phyloP scores from a whole-genome alignment of 78 protist genomes.

The Dictyostelium discoideum region dicty_2.7 NC_007088.5:5206001-5206500 shows the following conservation, averaged over 20 bases:
- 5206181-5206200: conserved; percentile 55
- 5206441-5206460: background rate
- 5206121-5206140: conserved; percentile 18
- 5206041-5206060: background rate
- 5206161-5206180: conserved; percentile 8
- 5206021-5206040: background rate
- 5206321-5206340: too few relatives aligned
- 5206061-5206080: background rate
- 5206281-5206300: too few relatives aligned
- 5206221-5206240: background rate
- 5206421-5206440: background rate
- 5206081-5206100: background rate
- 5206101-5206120: background rate
- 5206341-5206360: too few relatives aligned
- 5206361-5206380: too few relatives aligned
- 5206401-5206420: too few relatives aligned
- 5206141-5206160: background rate
- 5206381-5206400: too few relatives aligned
- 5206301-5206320: too few relatives aligned
- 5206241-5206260: too few relatives aligned
- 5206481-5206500: background rate
- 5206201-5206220: background rate
- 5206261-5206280: too few relatives aligned
- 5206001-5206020: background rate
- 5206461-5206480: background rate